Percentiles rank a stretch among this genome's conserved stretches.
Conservation (phyloP, 352 stramenopile genomes). For the Phytophthora palmivora region DNA sequence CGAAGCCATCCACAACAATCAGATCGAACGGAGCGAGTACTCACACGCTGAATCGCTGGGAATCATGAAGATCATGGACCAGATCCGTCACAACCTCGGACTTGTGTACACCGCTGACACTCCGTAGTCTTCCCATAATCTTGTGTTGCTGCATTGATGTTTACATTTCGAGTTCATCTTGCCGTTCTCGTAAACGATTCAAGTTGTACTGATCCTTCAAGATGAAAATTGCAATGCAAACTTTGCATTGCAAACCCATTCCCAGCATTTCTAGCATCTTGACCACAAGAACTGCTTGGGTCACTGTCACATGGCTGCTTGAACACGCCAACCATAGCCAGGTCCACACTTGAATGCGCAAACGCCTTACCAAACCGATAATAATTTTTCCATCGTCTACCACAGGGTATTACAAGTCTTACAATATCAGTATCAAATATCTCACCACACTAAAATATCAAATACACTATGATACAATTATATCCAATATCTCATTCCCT, state of each 20-base stretch:
- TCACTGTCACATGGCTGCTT: slow-evolving; percentile 10
- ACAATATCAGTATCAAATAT: not conserved
- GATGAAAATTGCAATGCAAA: too few relatives aligned
- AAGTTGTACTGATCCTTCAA: too few relatives aligned
- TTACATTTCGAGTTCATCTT: too few relatives aligned
- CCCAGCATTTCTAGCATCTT: too few relatives aligned
- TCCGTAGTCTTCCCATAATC: too few relatives aligned
- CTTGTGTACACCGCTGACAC: slow-evolving; percentile 60
- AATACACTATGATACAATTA: not conserved
- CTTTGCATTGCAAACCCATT: too few relatives aligned
- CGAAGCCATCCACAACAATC: slow-evolving; percentile 49
- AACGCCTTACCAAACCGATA: slow-evolving; percentile 1
- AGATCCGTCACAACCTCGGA: slow-evolving; percentile 65
- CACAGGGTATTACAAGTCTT: slow-evolving; percentile 3
- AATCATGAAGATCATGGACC: slow-evolving; percentile 76
- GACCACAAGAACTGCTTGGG: slow-evolving; percentile 11
- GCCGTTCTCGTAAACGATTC: too few relatives aligned
- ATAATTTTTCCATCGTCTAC: not conserved
- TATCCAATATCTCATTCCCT: not conserved
- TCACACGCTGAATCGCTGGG: slow-evolving; percentile 66
- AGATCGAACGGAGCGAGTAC: slow-evolving; percentile 63
- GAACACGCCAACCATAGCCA: slow-evolving; percentile 13
- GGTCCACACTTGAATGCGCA: slow-evolving; percentile 18
- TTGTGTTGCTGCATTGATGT: too few relatives aligned
- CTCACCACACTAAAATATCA: not conserved